phyloP scores from a whole-genome alignment of 768 basidiomycete genomes.

The Hirschioporus abietinus region DNA sequence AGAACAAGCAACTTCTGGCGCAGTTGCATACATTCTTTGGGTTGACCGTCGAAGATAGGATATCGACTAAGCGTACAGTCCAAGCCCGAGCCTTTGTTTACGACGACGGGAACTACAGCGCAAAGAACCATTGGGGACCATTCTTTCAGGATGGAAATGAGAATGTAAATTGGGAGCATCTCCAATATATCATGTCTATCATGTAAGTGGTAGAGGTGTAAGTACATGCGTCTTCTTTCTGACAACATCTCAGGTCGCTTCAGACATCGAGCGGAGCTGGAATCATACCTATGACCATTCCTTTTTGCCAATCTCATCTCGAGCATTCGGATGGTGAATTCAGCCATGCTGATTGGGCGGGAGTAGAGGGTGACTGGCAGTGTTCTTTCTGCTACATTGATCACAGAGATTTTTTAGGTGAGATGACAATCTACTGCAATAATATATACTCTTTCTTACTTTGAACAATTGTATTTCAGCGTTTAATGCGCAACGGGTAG shows the following conservation, averaged over 20 bases:
- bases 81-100: constrained; percentile 55
- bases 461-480: background rate
- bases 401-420: constrained; percentile 60
- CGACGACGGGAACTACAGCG: constrained; percentile 50
- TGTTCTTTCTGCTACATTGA: constrained; percentile 67
- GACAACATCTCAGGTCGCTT: constrained; percentile 26
- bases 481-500: background rate
- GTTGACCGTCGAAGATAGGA: constrained; percentile 41
- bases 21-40: constrained; percentile 55
- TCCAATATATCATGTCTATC: constrained; percentile 50
- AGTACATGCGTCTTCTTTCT: constrained; percentile 30
- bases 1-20: constrained; percentile 43
- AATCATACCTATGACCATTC: constrained; percentile 33
- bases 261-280: constrained; percentile 42
- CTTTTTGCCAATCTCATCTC: constrained; percentile 16
- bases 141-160: constrained; percentile 39
- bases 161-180: constrained; percentile 54
- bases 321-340: constrained; percentile 27
- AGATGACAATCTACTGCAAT: constrained; percentile 20
- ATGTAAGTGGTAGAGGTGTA: constrained; percentile 33
- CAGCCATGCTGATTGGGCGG: constrained; percentile 48
- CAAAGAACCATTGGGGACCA: constrained; percentile 51
- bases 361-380: constrained; percentile 53
- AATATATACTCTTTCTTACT: background rate
- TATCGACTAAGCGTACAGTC: constrained; percentile 23